Conservation (phyloP, 805 yeast species). For the Yarrowia sp. region DNA sequence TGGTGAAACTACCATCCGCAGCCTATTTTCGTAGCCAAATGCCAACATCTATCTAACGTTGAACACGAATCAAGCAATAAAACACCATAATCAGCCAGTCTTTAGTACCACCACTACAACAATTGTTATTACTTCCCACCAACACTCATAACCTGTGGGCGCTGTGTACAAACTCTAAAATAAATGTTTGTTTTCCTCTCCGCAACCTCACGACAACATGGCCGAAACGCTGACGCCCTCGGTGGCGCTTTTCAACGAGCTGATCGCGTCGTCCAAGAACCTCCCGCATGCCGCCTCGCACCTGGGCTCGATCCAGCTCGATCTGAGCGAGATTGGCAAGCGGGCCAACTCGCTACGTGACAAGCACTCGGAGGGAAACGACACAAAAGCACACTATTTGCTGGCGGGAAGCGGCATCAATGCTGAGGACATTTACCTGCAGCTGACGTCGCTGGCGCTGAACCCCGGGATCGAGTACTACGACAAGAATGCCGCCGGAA, state of each 20-base stretch:
- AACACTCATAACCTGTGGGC: background rate
- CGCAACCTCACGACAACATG: background rate
- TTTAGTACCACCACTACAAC: too few species aligned
- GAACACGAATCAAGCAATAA: too few species aligned
- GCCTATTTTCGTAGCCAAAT: too few species aligned
- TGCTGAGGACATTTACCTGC: constrained; percentile 72
- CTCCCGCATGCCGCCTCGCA: constrained; percentile 65
- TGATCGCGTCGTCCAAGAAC: constrained; percentile 72
- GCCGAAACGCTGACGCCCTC: constrained; percentile 32
- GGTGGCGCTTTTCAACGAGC: constrained; percentile 55
- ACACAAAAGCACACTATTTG: constrained; percentile 64
- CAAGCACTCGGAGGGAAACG: constrained; percentile 47
- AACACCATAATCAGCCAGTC: too few species aligned
- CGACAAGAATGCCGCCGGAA: constrained; percentile 28
- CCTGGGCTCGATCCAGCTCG: constrained; percentile 76
- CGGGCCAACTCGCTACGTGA: constrained; percentile 60
- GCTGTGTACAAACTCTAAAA: background rate
- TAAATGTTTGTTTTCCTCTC: constrained; percentile 2
- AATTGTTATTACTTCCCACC: background rate
- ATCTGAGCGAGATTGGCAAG: constrained; percentile 72
- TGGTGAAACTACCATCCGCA: too few species aligned
- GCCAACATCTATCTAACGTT: too few species aligned
- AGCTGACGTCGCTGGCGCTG: constrained; percentile 44
- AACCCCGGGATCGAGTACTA: constrained; percentile 34
- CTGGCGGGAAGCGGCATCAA: constrained; percentile 86